Base-by-base conservation (phyloP, 108 stramenopile genomes). In the Nitzschia sp. region DNA sequence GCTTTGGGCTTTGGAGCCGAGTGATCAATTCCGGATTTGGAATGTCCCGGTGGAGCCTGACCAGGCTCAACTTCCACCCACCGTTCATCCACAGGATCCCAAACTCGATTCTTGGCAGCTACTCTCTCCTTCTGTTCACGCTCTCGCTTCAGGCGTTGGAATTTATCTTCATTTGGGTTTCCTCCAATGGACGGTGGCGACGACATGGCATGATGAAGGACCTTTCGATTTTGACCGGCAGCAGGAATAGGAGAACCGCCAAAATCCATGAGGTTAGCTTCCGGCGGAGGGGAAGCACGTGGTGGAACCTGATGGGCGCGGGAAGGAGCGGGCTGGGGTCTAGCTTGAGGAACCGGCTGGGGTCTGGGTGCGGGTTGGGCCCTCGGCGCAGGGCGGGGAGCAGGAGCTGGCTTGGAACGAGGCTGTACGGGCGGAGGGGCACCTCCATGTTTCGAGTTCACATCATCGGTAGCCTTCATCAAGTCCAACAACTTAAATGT, bases 21-120 rank as follows among this genome's bases (percentile, higher is more conserved):
- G 21, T 56, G 34, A 11, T 68, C 56, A 17, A 58, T 19, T 25
- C 59, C 49, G 3, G 68, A 34, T 33, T 56, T 46, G 3, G 58
- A 29, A 1, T 29, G 62, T 11, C 72, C 80, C 11, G 76, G 76
- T 24, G 80, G 72, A 0, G 81, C 78, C 26, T 56, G 46, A 15
- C 58, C 53, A 66, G 95, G 79, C 62, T 89, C 54, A 76, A 96
- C 79, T 82, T 87, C 79, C 64, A 97, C 90, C 91, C 88, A 91
- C 38, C 92, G 87, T 72, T 94, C 80, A 64, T 94, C 92, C 8
- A 96, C 75, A n/a, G 86, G 85, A 68, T 96, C 95, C 95, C 95
- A 96, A 18, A 87, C 92, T 27, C 88, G 82, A 66, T 92, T 89
- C 21, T 56, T 56, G 11, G 45, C 64, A 19, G 63, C 25, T 42